Percentiles rank a stretch among this genome's conserved stretches.
phyloP scores from a whole-genome alignment of 202 grass and related monocot genomes.

The Carex arenaria region DNA sequence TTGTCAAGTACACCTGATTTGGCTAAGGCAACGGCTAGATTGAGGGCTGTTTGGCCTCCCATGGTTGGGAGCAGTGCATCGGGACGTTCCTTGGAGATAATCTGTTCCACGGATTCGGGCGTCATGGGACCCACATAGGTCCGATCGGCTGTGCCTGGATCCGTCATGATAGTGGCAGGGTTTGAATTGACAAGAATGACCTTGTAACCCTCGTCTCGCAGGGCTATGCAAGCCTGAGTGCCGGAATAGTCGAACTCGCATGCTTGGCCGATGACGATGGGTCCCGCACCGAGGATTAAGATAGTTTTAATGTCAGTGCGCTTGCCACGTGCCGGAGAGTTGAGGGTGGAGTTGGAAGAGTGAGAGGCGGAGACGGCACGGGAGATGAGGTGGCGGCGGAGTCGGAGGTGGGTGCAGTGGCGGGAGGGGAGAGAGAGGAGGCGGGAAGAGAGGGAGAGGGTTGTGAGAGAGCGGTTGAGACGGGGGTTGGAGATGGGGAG shows the following conservation, averaged over 20 bases:
- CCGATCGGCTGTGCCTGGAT: constrained; percentile 79
- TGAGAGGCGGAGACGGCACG: constrained; percentile 24
- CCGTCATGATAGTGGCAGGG: constrained; percentile 96
- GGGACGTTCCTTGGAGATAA: constrained; percentile 71
- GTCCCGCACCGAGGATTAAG: constrained; percentile 85
- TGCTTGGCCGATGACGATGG: constrained; percentile 91
- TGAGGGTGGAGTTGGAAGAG: not conserved
- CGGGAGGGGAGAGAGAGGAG: not conserved
- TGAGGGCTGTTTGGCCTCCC: constrained; percentile 96
- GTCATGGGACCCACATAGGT: constrained; percentile 99
- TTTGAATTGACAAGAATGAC: constrained; percentile 97
- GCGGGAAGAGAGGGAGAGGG: not conserved
- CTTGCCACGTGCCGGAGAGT: constrained; percentile 25
- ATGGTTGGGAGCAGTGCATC: constrained; percentile 90
- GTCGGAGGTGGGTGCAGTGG: constrained; percentile 15
- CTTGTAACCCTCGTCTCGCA: constrained; percentile 78
- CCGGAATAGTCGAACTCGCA: constrained; percentile 99
- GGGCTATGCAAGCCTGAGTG: constrained; percentile 96
- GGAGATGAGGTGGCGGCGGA: constrained; percentile 17
- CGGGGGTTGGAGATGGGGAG: not conserved
- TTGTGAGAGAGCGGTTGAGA: constrained; percentile 8
- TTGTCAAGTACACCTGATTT: constrained; percentile 72
- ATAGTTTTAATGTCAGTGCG: constrained; percentile 84
- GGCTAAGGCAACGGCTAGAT: constrained; percentile 84
- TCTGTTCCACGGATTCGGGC: constrained; percentile 62